Evolutionary conservation across 805 yeast genomes (phyloP).

Genomic region (Ogataea angusta): DNA sequence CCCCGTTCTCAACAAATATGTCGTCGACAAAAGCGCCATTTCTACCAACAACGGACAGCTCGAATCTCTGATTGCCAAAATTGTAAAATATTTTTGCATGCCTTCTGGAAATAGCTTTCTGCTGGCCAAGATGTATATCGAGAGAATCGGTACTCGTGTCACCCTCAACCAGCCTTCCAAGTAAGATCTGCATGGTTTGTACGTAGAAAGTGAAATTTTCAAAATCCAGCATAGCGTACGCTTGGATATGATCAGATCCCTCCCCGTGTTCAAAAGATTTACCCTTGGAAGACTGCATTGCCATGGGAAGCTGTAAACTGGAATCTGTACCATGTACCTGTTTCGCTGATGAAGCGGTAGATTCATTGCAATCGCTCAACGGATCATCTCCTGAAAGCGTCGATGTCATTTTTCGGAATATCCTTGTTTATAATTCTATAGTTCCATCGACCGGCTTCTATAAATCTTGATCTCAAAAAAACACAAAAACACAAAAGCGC

Average conservation of each 20-base stretch:
- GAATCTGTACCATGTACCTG: slow-evolving; percentile 14
- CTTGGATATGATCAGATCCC: slow-evolving; percentile 41
- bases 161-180: slow-evolving; percentile 85
- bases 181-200: slow-evolving; percentile 88
- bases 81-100: slow-evolving; percentile 97
- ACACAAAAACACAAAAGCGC: slow-evolving; percentile 10
- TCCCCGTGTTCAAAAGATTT: slow-evolving; percentile 3
- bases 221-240: slow-evolving; percentile 80
- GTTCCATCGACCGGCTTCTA: background rate
- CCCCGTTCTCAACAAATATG: slow-evolving; percentile 81
- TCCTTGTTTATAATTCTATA: slow-evolving; percentile 1
- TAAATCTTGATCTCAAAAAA: background rate
- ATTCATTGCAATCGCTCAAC: background rate
- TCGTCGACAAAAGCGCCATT: slow-evolving; percentile 98
- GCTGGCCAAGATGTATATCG: slow-evolving; percentile 89
- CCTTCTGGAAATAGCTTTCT: slow-evolving; percentile 88
- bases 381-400: slow-evolving; percentile 5
- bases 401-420: slow-evolving; percentile 2
- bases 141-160: slow-evolving; percentile 55
- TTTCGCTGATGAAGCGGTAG: background rate
- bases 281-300: slow-evolving; percentile 36
- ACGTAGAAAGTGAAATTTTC: slow-evolving; percentile 92
- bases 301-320: slow-evolving; percentile 17
- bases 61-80: slow-evolving; percentile 94
- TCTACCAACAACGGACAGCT: slow-evolving; percentile 84